These are phyloP conservation scores for Xylaria multiplex DNA, from an alignment of 2,329 filamentous ascomycete genomes.

Conservation along the genomic window DNA sequence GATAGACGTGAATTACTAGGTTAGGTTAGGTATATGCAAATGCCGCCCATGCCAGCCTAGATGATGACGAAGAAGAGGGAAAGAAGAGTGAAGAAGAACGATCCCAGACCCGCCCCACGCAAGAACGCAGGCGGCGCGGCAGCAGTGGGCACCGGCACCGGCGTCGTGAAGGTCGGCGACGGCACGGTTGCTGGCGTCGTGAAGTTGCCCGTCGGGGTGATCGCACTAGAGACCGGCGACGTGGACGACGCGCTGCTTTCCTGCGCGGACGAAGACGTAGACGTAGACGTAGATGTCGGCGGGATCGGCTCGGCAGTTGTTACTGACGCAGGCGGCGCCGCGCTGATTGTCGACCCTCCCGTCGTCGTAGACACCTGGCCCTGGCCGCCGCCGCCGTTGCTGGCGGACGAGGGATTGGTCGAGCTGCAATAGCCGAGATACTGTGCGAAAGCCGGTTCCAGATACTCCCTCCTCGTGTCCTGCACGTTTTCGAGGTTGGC, in stretches of 20 bases:
- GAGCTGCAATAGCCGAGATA: slow-evolving; percentile 58
- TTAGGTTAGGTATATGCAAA: slow-evolving; percentile 8
- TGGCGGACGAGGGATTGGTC: not conserved
- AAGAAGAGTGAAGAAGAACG: slow-evolving; percentile 42
- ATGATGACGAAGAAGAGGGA: slow-evolving; percentile 44
- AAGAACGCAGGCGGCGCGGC: slow-evolving; percentile 34
- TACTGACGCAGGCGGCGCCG: slow-evolving; percentile 21
- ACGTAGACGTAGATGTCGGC: slow-evolving; percentile 20
- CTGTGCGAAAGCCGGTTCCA: slow-evolving; percentile 54
- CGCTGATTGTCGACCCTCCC: slow-evolving; percentile 34
- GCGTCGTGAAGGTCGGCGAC: slow-evolving; percentile 24
- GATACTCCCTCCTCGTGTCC: slow-evolving; percentile 48
- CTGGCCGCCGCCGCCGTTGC: slow-evolving; percentile 23
- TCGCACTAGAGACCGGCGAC: not conserved
- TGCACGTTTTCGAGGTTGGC: slow-evolving; percentile 43
- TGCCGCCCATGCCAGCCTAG: slow-evolving; percentile 20
- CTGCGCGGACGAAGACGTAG: slow-evolving; percentile 12
- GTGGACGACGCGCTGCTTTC: not conserved
- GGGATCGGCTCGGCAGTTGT: not conserved
- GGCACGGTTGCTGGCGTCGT: slow-evolving; percentile 29
- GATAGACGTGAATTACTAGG: slow-evolving; percentile 29
- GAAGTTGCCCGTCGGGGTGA: not conserved
- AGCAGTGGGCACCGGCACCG: slow-evolving; percentile 32
- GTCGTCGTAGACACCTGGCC: slow-evolving; percentile 33
- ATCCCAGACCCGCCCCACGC: slow-evolving; percentile 27